Evolutionary conservation across 148 eudicot genomes (phyloP), one percentile per base, ranked within the genome.

Genomic region (Fagopyrum homotropicum): DNA sequence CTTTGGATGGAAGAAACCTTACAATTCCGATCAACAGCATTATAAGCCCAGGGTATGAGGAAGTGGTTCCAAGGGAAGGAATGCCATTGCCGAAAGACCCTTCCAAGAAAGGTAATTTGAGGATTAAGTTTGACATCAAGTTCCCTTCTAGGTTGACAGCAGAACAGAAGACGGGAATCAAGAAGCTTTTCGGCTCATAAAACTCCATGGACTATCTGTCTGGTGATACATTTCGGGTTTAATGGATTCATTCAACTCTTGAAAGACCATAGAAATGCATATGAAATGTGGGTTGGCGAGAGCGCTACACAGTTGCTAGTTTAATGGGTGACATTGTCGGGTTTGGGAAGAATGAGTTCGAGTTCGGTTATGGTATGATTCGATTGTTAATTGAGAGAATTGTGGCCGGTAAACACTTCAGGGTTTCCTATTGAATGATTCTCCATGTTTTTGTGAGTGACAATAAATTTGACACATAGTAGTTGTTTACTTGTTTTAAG

Each of bases 71-170:
- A 7, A 77, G 81, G 52, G 96, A 90, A 83, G 96, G 96, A 40
- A 90, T 90, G 96, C 92, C 92, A 0, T 43, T 88, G 7, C 84
- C 90, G 0, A 90, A 90, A 80, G 96, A 90, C 43, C 90, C 92
- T 1, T 78, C 79, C 0, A 86, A 73, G 83, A 86, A 75, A 61
- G 96, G 96, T 45, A 84, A 90, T 63, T 60, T 90, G 76, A 84
- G 88, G 79, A 83, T 90, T 73, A 90, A 90, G 70, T 90, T 90
- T 26, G 82, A 87, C 73, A 76, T 87, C 75, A 86, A 87, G 81
- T 90, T 90, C 63, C 96, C 96, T 2, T 59, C 84, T 2, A 80
- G 85, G 68, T 74, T 88, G 77, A 86, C 82, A 5, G 45, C 80
- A 4, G 86, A 82, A 45, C 92, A 88, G 83, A 90, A 86, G 77